A percentile compares a stretch with the other conserved stretches of the same genome.
Conservation (phyloP, 352 stramenopile genomes). For the Phytophthora tubulina region DNA sequence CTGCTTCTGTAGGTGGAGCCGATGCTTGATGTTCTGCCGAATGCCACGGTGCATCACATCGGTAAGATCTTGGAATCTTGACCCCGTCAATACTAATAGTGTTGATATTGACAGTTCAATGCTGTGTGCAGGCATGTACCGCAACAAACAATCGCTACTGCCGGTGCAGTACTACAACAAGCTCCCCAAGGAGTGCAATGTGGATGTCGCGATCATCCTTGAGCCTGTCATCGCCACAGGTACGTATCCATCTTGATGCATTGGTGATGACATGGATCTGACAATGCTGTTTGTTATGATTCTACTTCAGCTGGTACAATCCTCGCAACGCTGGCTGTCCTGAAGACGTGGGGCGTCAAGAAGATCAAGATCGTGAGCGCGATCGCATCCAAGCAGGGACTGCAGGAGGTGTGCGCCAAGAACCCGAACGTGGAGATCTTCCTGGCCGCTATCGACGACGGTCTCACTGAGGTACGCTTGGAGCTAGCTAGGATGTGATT, state of each 20-base stretch:
- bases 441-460: conserved; percentile 80
- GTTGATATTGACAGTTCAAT: conserved; percentile 4
- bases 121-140: conserved; percentile 78
- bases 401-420: conserved; percentile 83
- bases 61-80: conserved; percentile 72
- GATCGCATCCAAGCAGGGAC: conserved; percentile 93
- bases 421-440: conserved; percentile 85
- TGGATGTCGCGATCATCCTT: conserved; percentile 95
- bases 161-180: conserved; percentile 99
- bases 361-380: conserved; percentile 96
- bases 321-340: conserved; percentile 94
- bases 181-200: conserved; percentile 94
- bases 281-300: neutral
- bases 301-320: conserved; percentile 86
- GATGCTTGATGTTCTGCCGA: conserved; percentile 97
- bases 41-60: conserved; percentile 97
- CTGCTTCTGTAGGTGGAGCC: conserved; percentile 89
- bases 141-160: conserved; percentile 91
- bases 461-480: conserved; percentile 66
- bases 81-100: neutral
- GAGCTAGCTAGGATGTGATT: conserved; percentile 35
- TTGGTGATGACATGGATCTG: neutral
- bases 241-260: conserved; percentile 22
- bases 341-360: conserved; percentile 96
- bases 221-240: conserved; percentile 97